phyloP scores from a whole-genome alignment of 164 flowering plant species.

The Houttuynia cordata region DNA sequence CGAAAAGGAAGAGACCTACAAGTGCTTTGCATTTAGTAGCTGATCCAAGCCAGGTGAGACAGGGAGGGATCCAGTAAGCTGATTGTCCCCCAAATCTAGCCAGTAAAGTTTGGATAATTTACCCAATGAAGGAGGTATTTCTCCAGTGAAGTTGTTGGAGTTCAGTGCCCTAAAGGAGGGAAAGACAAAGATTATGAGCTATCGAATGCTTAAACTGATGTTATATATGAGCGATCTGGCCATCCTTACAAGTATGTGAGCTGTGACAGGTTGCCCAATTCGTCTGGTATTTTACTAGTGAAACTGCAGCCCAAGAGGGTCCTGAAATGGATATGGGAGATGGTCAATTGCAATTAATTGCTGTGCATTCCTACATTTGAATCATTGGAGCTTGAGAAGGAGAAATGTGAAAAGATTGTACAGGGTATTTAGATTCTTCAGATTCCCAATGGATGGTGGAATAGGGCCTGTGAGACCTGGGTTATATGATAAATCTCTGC shows the following conservation, averaged over 20 bases:
- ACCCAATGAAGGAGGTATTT: conserved; percentile 72
- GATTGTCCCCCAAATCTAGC: conserved; percentile 87
- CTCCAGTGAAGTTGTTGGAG: conserved; percentile 67
- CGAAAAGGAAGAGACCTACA: conserved; percentile 23
- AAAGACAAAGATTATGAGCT: not conserved
- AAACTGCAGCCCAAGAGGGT: conserved; percentile 79
- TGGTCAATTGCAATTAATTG: too few species aligned
- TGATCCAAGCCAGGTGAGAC: conserved; percentile 83
- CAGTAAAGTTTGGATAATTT: conserved; percentile 72
- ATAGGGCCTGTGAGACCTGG: conserved; percentile 54
- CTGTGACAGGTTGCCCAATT: conserved; percentile 57
- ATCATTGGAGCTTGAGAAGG: not conserved
- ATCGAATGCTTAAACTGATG: not conserved
- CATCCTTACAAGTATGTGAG: conserved; percentile 67
- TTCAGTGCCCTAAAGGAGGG: conserved; percentile 61
- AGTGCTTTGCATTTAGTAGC: conserved; percentile 69
- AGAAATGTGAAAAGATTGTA: conserved; percentile 18
- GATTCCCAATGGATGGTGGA: conserved; percentile 53
- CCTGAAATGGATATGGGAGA: conserved; percentile 22
- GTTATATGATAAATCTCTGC: conserved; percentile 83
- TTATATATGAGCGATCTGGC: not conserved
- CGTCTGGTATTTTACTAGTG: conserved; percentile 59
- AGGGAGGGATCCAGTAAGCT: conserved; percentile 63
- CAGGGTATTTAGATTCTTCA: conserved; percentile 54
- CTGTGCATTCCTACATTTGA: not conserved